Evolutionary conservation across 495 filamentous ascomycete species (phyloP), one percentile per base, ranked within the genome.

Genomic region (Aspergillus haitiensis): DNA sequence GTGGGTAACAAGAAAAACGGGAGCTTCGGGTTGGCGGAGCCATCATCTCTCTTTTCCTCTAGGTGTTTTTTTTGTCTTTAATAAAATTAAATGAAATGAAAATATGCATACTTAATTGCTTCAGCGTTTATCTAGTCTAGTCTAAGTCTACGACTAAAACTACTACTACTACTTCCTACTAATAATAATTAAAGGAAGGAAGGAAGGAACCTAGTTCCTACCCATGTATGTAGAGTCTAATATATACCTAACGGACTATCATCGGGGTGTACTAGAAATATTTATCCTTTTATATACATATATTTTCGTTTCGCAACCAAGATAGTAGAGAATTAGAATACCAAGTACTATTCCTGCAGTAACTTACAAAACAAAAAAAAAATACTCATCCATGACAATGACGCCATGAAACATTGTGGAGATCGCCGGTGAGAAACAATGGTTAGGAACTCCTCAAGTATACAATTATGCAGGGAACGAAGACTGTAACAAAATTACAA

Each of bases 11-110:
- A 47, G 59, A 54, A 60, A 53, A 61, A 62, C 65, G 63, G 61
- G 60, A 63, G 57, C 55, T 46, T 68, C 72, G 72, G 72, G 60
- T 73, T 73, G 70, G 66, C 59, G 37, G 53, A 42, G 46, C 39
- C 56, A 31, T 37, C 60, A 40, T 27, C 21, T 27, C 21, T 27
- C 3, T 27, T 27, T 27, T 27, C n/a, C n/a, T n/a, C n/a, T n/a
- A n/a, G 21, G 1, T 27, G 21, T 27, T 27, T 27, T 27, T 27
- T 27, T 27, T 27, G n/a, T n/a, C n/a, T n/a, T n/a, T n/a, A n/a
- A n/a, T 27, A 27, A 27, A 27, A 27, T n/a, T n/a, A n/a, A 27
- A 27, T 3, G 21, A 27, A 27, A 27, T 27, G 21, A 27, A 27
- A 27, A 27, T 27, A 27, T 27, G 21, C 21, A 27, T 27, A 27